Evolutionary conservation across 2,329 filamentous ascomycete genomes (phyloP).

Genomic region (Colletotrichum magnum): DNA sequence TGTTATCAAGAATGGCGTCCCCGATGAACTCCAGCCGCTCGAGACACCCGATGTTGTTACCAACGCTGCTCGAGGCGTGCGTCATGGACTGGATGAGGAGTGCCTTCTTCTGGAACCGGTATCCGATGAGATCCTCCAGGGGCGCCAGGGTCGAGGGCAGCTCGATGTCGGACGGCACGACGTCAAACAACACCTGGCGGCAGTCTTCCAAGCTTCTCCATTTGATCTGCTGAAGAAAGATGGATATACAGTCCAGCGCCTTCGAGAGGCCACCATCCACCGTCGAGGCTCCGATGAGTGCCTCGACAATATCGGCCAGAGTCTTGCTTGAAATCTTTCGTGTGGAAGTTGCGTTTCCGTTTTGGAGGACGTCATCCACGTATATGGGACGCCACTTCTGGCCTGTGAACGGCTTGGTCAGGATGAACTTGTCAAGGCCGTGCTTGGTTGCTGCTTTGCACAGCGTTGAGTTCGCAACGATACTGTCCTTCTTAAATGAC

Average conservation of each 20-base stretch:
- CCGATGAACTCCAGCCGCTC: slow-evolving; percentile 91
- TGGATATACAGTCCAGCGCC: slow-evolving; percentile 73
- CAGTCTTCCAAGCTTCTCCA: slow-evolving; percentile 65
- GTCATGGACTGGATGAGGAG: slow-evolving; percentile 86
- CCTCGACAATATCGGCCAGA: slow-evolving; percentile 89
- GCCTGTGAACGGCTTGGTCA: slow-evolving; percentile 76
- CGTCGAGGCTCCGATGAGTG: slow-evolving; percentile 83
- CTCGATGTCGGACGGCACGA: slow-evolving; percentile 51
- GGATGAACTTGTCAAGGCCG: slow-evolving; percentile 81
- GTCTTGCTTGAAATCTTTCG: slow-evolving; percentile 78
- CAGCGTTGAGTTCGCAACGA: slow-evolving; percentile 84
- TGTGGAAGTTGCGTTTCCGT: slow-evolving; percentile 28
- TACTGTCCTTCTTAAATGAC: slow-evolving; percentile 74
- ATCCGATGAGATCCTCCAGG: slow-evolving; percentile 78
- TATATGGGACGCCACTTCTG: slow-evolving; percentile 81
- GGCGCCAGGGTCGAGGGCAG: slow-evolving; percentile 59
- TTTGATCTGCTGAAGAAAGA: slow-evolving; percentile 74
- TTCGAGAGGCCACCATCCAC: slow-evolving; percentile 76
- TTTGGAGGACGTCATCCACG: slow-evolving; percentile 53
- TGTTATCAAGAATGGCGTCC: slow-evolving; percentile 85
- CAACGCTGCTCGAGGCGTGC: slow-evolving; percentile 73
- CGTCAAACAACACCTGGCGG: slow-evolving; percentile 59
- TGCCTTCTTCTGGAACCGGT: slow-evolving; percentile 77
- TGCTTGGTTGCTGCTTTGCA: slow-evolving; percentile 72
- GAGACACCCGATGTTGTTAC: slow-evolving; percentile 63